phyloP scores from a whole-genome alignment of 2,329 filamentous ascomycete species.

The Huntiella omanensis region DNA sequence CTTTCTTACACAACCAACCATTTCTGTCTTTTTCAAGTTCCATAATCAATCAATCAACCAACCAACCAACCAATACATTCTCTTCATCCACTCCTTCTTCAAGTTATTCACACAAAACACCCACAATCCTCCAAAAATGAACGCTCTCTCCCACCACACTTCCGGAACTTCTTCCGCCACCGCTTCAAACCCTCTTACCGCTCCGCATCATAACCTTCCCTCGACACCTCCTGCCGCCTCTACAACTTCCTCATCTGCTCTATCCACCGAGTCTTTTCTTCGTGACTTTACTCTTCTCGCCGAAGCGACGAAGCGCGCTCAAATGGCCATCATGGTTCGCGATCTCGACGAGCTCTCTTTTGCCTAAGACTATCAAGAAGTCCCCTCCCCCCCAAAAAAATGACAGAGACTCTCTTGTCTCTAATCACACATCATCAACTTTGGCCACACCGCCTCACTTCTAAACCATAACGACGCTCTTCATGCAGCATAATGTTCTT shows the following conservation, averaged over 20 bases:
- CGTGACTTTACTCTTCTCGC: conserved; percentile 72
- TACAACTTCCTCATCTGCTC: conserved; percentile 12
- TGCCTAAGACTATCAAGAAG: conserved; percentile 18
- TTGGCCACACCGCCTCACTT: no score
- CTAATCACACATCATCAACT: no score
- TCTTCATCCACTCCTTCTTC: no score
- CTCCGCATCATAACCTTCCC: conserved; percentile 16
- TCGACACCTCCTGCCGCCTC: conserved; percentile 13
- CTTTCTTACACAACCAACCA: no score
- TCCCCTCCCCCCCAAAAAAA: background rate
- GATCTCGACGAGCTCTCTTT: conserved; percentile 62
- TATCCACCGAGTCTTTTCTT: conserved; percentile 40
- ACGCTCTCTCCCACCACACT: conserved; percentile 16
- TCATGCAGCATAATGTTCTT: background rate
- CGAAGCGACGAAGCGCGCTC: conserved; percentile 81
- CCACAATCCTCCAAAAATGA: no score
- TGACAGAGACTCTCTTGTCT: background rate
- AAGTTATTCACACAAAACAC: no score
- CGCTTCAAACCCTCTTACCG: conserved; percentile 14
- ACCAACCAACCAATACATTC: no score
- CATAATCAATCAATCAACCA: no score
- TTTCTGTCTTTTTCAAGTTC: no score
- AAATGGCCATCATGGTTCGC: conserved; percentile 73
- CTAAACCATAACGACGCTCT: background rate
- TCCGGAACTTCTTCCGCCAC: conserved; percentile 13